Percentiles rank a stretch among this genome's conserved stretches.
These are phyloP conservation scores for Gracilariopsis chorda DNA, from an alignment of 23 red algal genomes.

Conservation along the genomic window DNA sequence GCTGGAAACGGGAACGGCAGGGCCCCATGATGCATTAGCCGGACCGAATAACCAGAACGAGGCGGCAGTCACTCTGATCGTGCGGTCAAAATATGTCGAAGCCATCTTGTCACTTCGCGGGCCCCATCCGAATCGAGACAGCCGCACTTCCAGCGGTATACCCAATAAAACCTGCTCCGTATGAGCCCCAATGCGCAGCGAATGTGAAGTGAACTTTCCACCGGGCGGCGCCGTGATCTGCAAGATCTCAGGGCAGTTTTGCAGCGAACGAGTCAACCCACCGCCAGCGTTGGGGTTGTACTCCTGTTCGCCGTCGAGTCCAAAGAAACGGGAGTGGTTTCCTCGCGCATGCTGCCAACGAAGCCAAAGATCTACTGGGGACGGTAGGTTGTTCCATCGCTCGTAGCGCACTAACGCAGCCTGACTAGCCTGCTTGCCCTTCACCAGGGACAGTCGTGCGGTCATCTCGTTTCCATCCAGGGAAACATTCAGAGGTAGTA, in stretches of 20 bases:
- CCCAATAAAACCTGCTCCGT: conserved; percentile 17
- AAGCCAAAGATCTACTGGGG: neutral
- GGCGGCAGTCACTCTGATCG: neutral
- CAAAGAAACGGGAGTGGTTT: neutral
- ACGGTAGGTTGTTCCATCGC: neutral
- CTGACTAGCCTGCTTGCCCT: neutral
- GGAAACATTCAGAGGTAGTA: neutral
- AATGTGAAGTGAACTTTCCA: conserved; percentile 7
- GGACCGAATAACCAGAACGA: conserved; percentile 45
- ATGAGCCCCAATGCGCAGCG: conserved; percentile 17
- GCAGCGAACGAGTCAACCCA: neutral
- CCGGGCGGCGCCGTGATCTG: neutral
- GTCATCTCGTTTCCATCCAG: neutral
- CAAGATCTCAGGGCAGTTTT: neutral
- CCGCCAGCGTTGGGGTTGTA: neutral
- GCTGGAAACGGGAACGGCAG: too few species aligned
- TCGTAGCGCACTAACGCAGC: neutral
- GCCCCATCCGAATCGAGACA: conserved; percentile 21
- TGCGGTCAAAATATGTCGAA: conserved; percentile 5
- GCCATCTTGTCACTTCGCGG: neutral
- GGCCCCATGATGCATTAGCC: too few species aligned
- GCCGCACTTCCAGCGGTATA: neutral
- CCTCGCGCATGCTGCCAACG: neutral
- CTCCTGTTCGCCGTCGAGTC: neutral
- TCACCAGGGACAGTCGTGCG: neutral